A percentile compares a stretch with the other conserved stretches of the same genome.
These are phyloP conservation scores for Teratosphaeria gauchensis DNA, from an alignment of 2,329 filamentous ascomycete genomes.

Conservation along the genomic window DNA sequence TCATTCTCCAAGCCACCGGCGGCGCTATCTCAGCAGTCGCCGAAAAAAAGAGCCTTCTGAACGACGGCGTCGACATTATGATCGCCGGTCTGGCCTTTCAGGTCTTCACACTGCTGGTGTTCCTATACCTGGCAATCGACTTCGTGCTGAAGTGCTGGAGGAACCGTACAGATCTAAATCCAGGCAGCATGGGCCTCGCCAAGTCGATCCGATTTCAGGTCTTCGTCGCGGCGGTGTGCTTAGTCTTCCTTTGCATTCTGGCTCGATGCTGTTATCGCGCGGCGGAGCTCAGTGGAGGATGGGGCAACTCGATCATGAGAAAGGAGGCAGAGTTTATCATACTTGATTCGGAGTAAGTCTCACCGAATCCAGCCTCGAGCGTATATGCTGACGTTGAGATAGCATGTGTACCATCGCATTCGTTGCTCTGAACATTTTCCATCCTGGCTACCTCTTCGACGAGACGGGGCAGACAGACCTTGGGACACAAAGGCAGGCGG, in stretches of 20 bases:
- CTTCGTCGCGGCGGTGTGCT: conserved; percentile 17
- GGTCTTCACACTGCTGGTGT: conserved; percentile 41
- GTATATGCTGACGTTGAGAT: neutral
- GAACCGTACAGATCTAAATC: neutral
- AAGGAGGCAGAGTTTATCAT: conserved; percentile 19
- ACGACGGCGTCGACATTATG: conserved; percentile 44
- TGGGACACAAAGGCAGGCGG: neutral
- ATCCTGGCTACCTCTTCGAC: conserved; percentile 23
- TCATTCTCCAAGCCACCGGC: conserved; percentile 48
- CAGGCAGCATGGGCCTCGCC: conserved; percentile 25
- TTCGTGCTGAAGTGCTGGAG: conserved; percentile 11
- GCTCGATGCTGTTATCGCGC: conserved; percentile 22
- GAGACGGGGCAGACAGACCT: neutral
- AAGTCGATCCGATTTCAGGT: conserved; percentile 15
- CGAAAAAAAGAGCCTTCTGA: conserved; percentile 26
- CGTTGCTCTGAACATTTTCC: conserved; percentile 21
- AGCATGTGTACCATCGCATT: conserved; percentile 10
- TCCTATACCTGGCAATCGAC: conserved; percentile 29
- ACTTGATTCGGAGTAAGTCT: conserved; percentile 19
- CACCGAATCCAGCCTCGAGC: neutral
- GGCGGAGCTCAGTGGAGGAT: conserved; percentile 21
- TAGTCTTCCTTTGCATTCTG: conserved; percentile 19
- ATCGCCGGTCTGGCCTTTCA: conserved; percentile 48
- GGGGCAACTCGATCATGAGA: conserved; percentile 17
- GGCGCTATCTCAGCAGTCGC: conserved; percentile 47